These are phyloP conservation scores for Calonectria montana DNA, from an alignment of 2,329 filamentous ascomycete species.

Conservation along the genomic window DNA sequence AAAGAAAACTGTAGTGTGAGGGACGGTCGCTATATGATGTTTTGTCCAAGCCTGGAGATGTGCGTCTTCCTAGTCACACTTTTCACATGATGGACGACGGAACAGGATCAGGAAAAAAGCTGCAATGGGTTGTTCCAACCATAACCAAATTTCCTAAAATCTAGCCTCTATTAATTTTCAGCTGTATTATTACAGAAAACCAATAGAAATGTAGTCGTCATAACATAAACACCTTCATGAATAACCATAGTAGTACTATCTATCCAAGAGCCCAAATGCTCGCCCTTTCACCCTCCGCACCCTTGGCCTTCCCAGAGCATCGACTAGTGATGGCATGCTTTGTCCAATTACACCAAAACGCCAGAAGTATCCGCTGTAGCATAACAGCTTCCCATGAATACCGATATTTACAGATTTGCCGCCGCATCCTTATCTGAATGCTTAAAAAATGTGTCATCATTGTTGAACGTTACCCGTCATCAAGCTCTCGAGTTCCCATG, in stretches of 20 bases:
- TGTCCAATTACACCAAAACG: slow-evolving; percentile 14
- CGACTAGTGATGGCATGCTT: background rate
- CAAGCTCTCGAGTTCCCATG: slow-evolving; percentile 78
- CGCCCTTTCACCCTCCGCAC: background rate
- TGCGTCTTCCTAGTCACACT: too few relatives aligned
- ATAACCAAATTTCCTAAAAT: background rate
- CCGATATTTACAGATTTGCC: background rate
- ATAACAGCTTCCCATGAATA: slow-evolving; percentile 6
- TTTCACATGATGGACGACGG: background rate
- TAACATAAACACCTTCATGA: slow-evolving; percentile 10
- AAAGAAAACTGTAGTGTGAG: too few relatives aligned
- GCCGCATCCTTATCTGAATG: background rate
- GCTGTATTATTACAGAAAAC: slow-evolving; percentile 4
- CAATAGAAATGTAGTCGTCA: slow-evolving; percentile 11
- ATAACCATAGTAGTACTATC: slow-evolving; percentile 12
- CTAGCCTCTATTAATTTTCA: slow-evolving; percentile 5
- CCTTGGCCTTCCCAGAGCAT: slow-evolving; percentile 3
- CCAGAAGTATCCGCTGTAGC: slow-evolving; percentile 7
- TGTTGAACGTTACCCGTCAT: slow-evolving; percentile 63
- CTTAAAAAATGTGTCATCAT: slow-evolving; percentile 15
- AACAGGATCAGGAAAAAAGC: background rate
- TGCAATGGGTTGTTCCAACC: background rate
- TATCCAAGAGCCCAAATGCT: background rate
- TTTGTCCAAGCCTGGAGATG: too few relatives aligned
- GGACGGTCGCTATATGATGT: too few relatives aligned